These are phyloP conservation scores for Serpula lacrymans DNA, from an alignment of 768 basidiomycete genomes.

Conservation along the genomic window DNA sequence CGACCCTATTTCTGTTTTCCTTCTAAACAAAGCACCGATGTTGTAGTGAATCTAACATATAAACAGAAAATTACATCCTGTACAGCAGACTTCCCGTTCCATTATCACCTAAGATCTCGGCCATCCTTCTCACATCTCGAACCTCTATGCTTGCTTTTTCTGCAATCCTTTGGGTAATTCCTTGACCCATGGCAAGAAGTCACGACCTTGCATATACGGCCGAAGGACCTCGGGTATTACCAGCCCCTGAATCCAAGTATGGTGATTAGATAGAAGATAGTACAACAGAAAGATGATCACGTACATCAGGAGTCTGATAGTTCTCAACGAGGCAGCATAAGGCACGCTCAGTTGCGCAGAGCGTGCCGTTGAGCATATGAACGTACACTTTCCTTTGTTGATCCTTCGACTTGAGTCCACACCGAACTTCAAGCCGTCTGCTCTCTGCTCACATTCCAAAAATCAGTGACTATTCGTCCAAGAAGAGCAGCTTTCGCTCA, in stretches of 20 bases:
- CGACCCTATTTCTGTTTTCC: too few relatives aligned
- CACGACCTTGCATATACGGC: conserved; percentile 95
- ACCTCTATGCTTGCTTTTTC: conserved; percentile 61
- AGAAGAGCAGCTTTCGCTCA: conserved; percentile 37
- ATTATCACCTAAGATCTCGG: too few relatives aligned
- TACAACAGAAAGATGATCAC: conserved; percentile 20
- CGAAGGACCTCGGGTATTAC: conserved; percentile 85
- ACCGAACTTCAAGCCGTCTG: conserved; percentile 88
- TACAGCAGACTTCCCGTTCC: too few relatives aligned
- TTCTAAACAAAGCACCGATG: too few relatives aligned
- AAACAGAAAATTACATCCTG: too few relatives aligned
- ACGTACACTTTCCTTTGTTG: conserved; percentile 92
- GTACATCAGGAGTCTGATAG: conserved; percentile 91
- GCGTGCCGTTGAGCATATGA: conserved; percentile 98
- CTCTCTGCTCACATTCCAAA: conserved; percentile 72
- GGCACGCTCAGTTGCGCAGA: conserved; percentile 95
- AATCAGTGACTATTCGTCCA: not conserved
- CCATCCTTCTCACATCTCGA: too few relatives aligned
- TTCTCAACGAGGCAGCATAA: conserved; percentile 98
- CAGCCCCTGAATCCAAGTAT: conserved; percentile 62
- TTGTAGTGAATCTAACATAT: too few relatives aligned
- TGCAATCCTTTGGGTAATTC: conserved; percentile 76
- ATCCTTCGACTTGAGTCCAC: conserved; percentile 88
- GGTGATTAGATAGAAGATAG: conserved; percentile 2
- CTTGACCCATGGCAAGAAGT: conserved; percentile 83